Base-by-base conservation (phyloP, 345 rosid species). In the Clausena lansium region DNA sequence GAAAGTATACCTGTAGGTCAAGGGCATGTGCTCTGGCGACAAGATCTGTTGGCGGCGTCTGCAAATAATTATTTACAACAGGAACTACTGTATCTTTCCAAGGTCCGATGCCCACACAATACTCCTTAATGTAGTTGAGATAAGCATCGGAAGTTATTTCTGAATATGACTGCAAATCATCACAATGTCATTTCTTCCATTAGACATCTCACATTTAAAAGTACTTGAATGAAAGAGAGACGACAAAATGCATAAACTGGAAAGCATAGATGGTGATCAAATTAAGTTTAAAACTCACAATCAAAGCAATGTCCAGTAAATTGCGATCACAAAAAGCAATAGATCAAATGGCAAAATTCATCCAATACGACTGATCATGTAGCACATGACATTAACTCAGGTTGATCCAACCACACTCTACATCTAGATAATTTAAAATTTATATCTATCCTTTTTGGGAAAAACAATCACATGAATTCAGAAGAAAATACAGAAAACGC, bases 81-180 rank as follows among this genome's bases (percentile, higher is more conserved):
- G 97, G 98, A 79, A 94, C 97, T 52, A 95, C 70, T 2, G 99
- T 94, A 78, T 96, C 98, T 80, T 96, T 96, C 98, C 99, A 96
- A 24, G 98, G 99, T 76, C 99, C 99, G 55, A 96, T 94, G n/a
- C 99, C 99, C 45, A 94, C 83, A 39, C 90, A 97, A 54, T 96
- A 96, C 4, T 86, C 88, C 79, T 89, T 91, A 45, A 96, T 88
- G 84, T 82, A 92, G 84, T 88, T 86, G 8, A 96, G 86, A 82
- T 92, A 96, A 47, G 54, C 58, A 77, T 96, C 93, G 5, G 98
- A 94, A 78, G 95, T 96, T 59, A 96, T 92, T 81, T 96, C 98
- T 79, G 84, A 84, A 68, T 91, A 96, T 20, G 98, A 86, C 99
- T 94, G 95, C 91, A 84, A 58, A 84, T 54, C 25, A 50, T 32